Percentiles rank a stretch among this genome's conserved stretches.
These are phyloP conservation scores for Neonectria faginata DNA, from an alignment of 2,329 filamentous ascomycete species.

Conservation along the genomic window DNA sequence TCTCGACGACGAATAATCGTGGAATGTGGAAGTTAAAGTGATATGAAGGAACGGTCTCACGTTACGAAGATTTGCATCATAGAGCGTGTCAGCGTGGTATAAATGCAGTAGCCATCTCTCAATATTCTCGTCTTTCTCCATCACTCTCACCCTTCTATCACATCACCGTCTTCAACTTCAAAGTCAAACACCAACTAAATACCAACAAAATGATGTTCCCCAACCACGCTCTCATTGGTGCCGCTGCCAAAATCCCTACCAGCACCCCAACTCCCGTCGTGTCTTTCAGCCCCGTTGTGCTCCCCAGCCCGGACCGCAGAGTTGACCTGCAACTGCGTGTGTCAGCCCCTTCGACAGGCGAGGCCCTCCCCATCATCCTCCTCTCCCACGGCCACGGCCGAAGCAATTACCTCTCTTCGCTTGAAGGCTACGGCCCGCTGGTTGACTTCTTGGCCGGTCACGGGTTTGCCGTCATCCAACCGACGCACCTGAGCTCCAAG, in stretches of 20 bases:
- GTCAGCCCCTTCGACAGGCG: conserved; percentile 31
- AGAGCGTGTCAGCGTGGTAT: conserved; percentile 16
- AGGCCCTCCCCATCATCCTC: conserved; percentile 40
- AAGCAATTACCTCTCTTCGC: conserved; percentile 44
- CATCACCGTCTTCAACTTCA: too few relatives aligned
- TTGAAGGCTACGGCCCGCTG: conserved; percentile 42
- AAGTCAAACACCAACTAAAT: background rate
- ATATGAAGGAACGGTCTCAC: background rate
- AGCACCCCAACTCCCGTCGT: conserved; percentile 34
- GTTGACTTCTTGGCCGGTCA: conserved; percentile 45
- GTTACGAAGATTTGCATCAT: background rate
- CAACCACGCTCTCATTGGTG: conserved; percentile 37
- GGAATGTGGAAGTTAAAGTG: background rate
- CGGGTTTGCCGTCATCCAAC: conserved; percentile 46
- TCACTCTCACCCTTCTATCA: background rate
- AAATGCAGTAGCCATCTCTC: conserved; percentile 10
- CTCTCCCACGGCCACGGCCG: conserved; percentile 45
- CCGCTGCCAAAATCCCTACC: conserved; percentile 40
- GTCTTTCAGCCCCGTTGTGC: conserved; percentile 40
- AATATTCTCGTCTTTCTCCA: background rate
- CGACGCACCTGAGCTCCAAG: conserved; percentile 43
- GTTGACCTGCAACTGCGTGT: conserved; percentile 44
- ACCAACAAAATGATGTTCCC: conserved; percentile 39
- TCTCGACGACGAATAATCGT: background rate
- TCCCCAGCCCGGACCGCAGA: conserved; percentile 31